phyloP scores from a whole-genome alignment of 2,329 filamentous ascomycete genomes.

The Fragosphaeria purpurea region DNA sequence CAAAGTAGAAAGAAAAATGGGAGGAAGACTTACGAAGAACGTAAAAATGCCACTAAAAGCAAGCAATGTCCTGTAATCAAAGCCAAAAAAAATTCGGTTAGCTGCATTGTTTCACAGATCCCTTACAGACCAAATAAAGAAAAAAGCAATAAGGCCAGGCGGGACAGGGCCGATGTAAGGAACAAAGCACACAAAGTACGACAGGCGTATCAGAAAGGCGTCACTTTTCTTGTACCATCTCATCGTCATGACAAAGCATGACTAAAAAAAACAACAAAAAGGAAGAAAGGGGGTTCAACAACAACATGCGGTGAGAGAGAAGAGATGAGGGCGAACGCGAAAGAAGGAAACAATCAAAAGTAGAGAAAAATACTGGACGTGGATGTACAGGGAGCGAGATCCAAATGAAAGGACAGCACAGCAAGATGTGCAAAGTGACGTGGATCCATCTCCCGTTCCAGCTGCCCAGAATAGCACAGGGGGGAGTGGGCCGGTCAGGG shows the following conservation, averaged over 20 bases:
- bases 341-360: constrained; percentile 11
- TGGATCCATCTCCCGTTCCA: too few species aligned
- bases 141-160: constrained; percentile 2
- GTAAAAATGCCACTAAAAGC: constrained; percentile 81
- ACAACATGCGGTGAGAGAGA: constrained; percentile 2
- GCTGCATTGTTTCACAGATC: constrained; percentile 15
- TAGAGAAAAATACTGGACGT: not conserved
- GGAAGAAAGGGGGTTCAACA: not conserved
- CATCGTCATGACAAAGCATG: too few species aligned
- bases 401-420: too few species aligned
- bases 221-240: too few species aligned
- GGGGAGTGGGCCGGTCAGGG: too few species aligned
- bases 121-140: constrained; percentile 1
- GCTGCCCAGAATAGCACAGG: too few species aligned
- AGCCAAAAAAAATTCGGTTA: constrained; percentile 15
- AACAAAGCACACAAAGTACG: too few species aligned
- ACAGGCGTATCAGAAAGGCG: too few species aligned
- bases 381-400: not conserved
- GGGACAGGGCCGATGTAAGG: not conserved
- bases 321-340: constrained; percentile 20
- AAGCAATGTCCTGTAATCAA: constrained; percentile 53
- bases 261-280: too few species aligned
- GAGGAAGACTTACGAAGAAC: constrained; percentile 56
- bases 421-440: too few species aligned
- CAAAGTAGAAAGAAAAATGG: not conserved